Conservation (phyloP, 2,329 filamentous ascomycete genomes). For the Aspergillus amoenus region DNA sequence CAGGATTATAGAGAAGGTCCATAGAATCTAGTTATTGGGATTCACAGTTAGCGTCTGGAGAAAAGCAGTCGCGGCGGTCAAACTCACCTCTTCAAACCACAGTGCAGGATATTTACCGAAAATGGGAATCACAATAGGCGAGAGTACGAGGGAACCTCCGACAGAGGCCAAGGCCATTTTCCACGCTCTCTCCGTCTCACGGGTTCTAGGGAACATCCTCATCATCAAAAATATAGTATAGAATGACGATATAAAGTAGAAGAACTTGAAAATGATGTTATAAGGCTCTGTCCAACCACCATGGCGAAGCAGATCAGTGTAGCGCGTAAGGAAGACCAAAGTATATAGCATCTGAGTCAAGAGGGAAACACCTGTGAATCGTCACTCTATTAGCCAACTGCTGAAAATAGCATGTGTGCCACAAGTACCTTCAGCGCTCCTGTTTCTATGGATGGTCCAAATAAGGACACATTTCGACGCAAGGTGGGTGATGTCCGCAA, state of each 20-base stretch:
- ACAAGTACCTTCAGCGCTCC: conserved; percentile 72
- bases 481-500: conserved; percentile 82
- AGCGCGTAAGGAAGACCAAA: conserved; percentile 80
- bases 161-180: conserved; percentile 75
- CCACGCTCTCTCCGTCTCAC: conserved; percentile 91
- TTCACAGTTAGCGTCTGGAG: not conserved
- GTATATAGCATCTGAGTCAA: conserved; percentile 86
- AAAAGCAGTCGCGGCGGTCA: not conserved
- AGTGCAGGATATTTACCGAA: conserved; percentile 55
- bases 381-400: conserved; percentile 5
- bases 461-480: conserved; percentile 88
- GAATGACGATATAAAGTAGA: conserved; percentile 79
- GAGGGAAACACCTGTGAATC: conserved; percentile 71
- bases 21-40: conserved; percentile 62
- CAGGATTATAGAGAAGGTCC: conserved; percentile 87
- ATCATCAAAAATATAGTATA: conserved; percentile 90
- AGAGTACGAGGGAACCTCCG: conserved; percentile 62
- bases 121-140: conserved; percentile 71
- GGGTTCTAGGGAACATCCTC: conserved; percentile 78
- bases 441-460: conserved; percentile 84
- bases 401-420: not conserved
- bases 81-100: conserved; percentile 43
- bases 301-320: conserved; percentile 72
- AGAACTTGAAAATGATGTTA: conserved; percentile 83
- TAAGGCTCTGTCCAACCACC: conserved; percentile 49